Conservation (phyloP, 2,329 filamentous ascomycete genomes). For the Tolypocladium nubicola region DNA sequence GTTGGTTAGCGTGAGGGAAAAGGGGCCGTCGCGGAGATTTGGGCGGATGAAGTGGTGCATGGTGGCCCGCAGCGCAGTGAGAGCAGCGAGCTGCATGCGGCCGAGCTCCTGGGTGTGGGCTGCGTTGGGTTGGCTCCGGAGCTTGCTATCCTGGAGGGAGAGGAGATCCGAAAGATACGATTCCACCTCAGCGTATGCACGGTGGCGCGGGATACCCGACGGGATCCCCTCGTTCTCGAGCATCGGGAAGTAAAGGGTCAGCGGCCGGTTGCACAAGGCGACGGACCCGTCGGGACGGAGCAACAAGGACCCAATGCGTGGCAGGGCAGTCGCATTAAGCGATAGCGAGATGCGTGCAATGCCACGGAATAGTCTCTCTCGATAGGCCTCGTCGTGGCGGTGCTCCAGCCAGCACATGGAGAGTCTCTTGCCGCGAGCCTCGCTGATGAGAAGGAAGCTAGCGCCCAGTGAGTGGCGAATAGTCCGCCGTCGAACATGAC, state of each 20-base stretch:
- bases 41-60: conserved; percentile 11
- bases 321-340: conserved; percentile 13
- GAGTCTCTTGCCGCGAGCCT: conserved; percentile 3
- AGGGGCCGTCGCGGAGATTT: conserved; percentile 17
- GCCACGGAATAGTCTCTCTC: conserved; percentile 12
- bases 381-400: conserved; percentile 6
- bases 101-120: conserved; percentile 15
- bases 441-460: background rate
- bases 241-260: conserved; percentile 17
- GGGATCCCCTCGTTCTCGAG: conserved; percentile 23
- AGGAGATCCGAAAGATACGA: conserved; percentile 20
- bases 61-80: conserved; percentile 15
- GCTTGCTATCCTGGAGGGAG: conserved; percentile 20
- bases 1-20: conserved; percentile 21
- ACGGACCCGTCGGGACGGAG: conserved; percentile 16
- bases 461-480: background rate
- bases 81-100: conserved; percentile 14
- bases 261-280: conserved; percentile 20
- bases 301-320: conserved; percentile 20
- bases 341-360: conserved; percentile 14
- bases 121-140: conserved; percentile 21
- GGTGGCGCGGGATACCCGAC: conserved; percentile 17
- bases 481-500: background rate
- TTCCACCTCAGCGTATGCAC: conserved; percentile 19
- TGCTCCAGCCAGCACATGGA: conserved; percentile 1